Evolutionary conservation across 805 yeast species (phyloP), one percentile per base, ranked within the genome.

Genomic region (Ogataea wickerhamii): DNA sequence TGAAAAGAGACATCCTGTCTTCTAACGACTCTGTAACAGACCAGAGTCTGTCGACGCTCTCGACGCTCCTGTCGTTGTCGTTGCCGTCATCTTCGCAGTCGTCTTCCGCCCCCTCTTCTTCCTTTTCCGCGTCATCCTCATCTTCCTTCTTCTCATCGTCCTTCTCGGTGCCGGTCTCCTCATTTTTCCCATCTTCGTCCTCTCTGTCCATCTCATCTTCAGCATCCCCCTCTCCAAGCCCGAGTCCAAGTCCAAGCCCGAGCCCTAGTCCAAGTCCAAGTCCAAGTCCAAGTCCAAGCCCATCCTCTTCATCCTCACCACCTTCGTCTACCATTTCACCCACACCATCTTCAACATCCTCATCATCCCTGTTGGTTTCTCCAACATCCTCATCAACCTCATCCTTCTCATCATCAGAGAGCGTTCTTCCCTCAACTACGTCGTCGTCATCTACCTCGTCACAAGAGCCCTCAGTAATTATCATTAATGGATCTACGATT

Each of bases 1-100:
- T 36, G 5, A 55, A 39, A 35, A 45, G 61, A 39, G 59, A 42
- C 18, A 28, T 16, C 2, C 3, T 36, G 16, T 26, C 41, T 11
- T 38, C 30, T 28, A 37, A 23, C 26, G 36, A 40, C 12, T 24
- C 31, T 21, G 11, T 12, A 16, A 8, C 25, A 8, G 34, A 32
- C n/a, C 17, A n/a, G 18, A 5, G 20, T 17, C 10, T 36, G 6
- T 14, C 34, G 6, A 18, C 36, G n/a, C 8, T 8, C 10, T 27
- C 38, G 8, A 11, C 11, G 16, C n/a, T 20, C 16, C 18, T 10
- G 10, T 18, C 16, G 8, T 13, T 12, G 7, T 32, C 45, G 2
- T 8, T 22, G 11, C 37, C 42, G 18, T 19, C 41, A 2, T 24
- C 33, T 3, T 34, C 44, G 18, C 18, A 35, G 5, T 32, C 49